Evolutionary conservation across 2,329 filamentous ascomycete genomes (phyloP), one percentile per base, ranked within the genome.

Genomic region (Xylariaceae sp.): DNA sequence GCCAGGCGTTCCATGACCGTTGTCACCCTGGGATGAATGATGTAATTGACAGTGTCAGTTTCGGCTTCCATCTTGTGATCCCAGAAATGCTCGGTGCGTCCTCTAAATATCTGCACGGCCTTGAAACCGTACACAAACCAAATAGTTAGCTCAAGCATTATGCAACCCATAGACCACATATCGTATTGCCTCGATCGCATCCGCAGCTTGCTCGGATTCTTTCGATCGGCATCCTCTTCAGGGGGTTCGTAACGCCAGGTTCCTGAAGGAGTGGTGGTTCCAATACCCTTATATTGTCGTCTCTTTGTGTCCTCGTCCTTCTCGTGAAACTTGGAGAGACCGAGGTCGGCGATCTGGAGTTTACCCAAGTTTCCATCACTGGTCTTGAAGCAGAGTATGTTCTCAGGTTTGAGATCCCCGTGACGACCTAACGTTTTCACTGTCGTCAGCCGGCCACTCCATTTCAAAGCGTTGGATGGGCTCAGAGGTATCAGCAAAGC

Each of bases 331-430:
- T 45, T 52, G 12, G 51, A 35, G 5, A 55, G 40, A 6, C 53
- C 53, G 12, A 55, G 37, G 33, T 55, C 53, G 2, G 51, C 51
- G 17, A 55, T 49, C 3, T 48, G 12, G n/a, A 55, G 46, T 5
- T 36, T 40, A 1, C 22, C 40, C 16, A 36, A 6, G 4, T 16
- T 22, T 1, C 20, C 37, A 1, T 17, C 17, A 3, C 42, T 25
- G n/a, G n/a, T n/a, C n/a, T n/a, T n/a, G n/a, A n/a, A n/a, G n/a
- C n/a, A n/a, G 6, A 55, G 43, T 3, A 55, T 45, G 19, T 55
- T 55, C 14, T 44, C 45, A 4, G 51, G 53, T 20, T 55, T 55
- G 14, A 55, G 35, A 17, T 55, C 53, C 7, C 53, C 51, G n/a
- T 55, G 53, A 6, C 42, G 25, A 8, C 38, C n/a, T n/a, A n/a